A percentile compares a stretch with the other conserved stretches of the same genome.
Conservation (phyloP, 805 yeast species). For the Scheffersomyces spartinae region DNA sequence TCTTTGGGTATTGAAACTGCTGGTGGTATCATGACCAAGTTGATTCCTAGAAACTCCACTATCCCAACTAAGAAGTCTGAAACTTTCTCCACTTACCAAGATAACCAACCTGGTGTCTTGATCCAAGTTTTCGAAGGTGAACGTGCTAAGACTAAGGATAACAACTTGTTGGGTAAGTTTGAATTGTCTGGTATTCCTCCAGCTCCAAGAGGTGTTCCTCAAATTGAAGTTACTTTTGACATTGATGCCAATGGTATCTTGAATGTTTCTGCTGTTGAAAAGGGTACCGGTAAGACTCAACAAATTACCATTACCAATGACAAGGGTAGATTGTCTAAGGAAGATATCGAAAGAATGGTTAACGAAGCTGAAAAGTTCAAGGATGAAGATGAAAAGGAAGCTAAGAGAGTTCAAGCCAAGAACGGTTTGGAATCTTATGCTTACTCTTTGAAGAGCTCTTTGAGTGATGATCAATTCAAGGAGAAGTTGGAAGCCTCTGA, state of each 20-base stretch:
- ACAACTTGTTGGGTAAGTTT: constrained; percentile 40
- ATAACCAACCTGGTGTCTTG: constrained; percentile 39
- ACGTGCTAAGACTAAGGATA: constrained; percentile 40
- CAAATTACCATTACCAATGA: constrained; percentile 40
- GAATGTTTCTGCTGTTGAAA: constrained; percentile 38
- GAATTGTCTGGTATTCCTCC: constrained; percentile 41
- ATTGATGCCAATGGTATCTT: constrained; percentile 41
- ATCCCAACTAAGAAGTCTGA: constrained; percentile 40
- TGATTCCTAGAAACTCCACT: constrained; percentile 41
- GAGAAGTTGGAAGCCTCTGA: constrained; percentile 46
- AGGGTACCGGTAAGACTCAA: constrained; percentile 39
- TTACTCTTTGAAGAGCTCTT: no score
- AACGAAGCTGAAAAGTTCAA: constrained; percentile 38
- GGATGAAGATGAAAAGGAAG: constrained; percentile 37
- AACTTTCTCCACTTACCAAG: constrained; percentile 41
- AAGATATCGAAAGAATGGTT: constrained; percentile 38
- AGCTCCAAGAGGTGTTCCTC: constrained; percentile 41
- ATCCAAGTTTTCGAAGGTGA: constrained; percentile 43
- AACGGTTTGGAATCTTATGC: constrained; percentile 41
- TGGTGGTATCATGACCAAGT: constrained; percentile 40
- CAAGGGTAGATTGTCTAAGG: constrained; percentile 38
- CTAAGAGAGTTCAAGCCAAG: constrained; percentile 41
- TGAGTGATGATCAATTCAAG: constrained; percentile 30
- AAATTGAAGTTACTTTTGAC: constrained; percentile 37
- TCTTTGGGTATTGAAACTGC: constrained; percentile 41